Base-by-base conservation (phyloP, 2,329 filamentous ascomycete species). In the Ilyonectria robusta region DNA sequence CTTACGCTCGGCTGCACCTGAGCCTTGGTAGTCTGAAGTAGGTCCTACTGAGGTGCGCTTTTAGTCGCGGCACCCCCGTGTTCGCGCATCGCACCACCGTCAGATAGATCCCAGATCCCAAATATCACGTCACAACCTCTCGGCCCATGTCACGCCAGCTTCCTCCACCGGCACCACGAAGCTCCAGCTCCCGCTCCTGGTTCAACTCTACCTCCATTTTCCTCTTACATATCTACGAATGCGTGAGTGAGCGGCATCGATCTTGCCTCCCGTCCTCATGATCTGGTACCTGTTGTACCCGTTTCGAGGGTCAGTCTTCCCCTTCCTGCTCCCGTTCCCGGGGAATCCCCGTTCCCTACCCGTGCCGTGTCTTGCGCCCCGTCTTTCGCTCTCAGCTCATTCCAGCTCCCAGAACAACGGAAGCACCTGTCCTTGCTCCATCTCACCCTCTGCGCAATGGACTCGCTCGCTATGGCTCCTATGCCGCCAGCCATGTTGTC, bases 281-380 rank as follows among this genome's bases (percentile, higher is more conserved):
- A 91, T 93, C 82, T 93, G 91, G 91, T 93, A 92, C 83, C 82
- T 94, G 58, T 83, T 94, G 72, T 94, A 92, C 83, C 92, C 92
- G 77, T 84, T 94, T 73, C 87, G 92, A 87, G 91, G 92, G 92
- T 93, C 82, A 80, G 91, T 87, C 40, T 67, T 51, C 66, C 67
- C 62, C 67, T 42, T 63, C 63, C 65, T 58, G 62, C 62, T 42
- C 58, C 61, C 60, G 40, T 56, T 47, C 56, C 40, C 48, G 23
- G 48, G 56, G 50, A 19, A 59, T 55, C 62, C 62, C 67, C 57
- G 66, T 72, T 58, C 68, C 69, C 51, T 33, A 56, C 59, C 51
- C 48, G 29, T 54, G 66, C 46, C 21, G 33, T 42, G 46, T 60
- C 55, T 53, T 64, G 53, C 66, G 50, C 56, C 50, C 57, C 35